A percentile compares a stretch with the other conserved stretches of the same genome.
Conservation (phyloP, 495 filamentous ascomycete species). For the Neurospora sp. region DNA sequence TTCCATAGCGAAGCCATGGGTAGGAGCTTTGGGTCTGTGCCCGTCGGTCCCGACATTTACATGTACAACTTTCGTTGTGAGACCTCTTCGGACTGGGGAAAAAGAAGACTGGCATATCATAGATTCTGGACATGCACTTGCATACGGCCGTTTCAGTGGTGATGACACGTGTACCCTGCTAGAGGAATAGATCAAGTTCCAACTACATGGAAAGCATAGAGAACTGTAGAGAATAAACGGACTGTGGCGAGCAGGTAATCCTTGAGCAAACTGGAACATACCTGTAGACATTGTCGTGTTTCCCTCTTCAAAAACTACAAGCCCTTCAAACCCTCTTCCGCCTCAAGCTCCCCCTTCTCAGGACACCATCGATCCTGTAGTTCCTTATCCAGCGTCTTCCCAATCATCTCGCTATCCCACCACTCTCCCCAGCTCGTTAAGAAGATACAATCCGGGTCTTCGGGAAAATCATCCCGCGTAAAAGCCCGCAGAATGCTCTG, state of each 20-base stretch:
- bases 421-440: slow-evolving; percentile 40
- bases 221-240: background rate
- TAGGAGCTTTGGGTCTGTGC: too few relatives aligned
- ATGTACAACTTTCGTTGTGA: too few relatives aligned
- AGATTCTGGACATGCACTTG: background rate
- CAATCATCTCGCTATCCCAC: slow-evolving; percentile 33
- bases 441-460: slow-evolving; percentile 36
- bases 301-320: background rate
- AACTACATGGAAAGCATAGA: background rate
- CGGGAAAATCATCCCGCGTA: slow-evolving; percentile 31
- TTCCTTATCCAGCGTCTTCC: slow-evolving; percentile 23
- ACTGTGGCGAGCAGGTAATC: background rate
- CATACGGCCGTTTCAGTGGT: background rate
- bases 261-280: background rate
- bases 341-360: slow-evolving; percentile 32
- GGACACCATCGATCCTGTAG: slow-evolving; percentile 37
- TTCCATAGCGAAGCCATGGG: too few relatives aligned
- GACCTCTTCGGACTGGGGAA: background rate
- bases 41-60: too few relatives aligned
- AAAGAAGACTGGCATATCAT: background rate
- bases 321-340: slow-evolving; percentile 21
- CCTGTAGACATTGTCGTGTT: background rate
- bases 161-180: background rate
- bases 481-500: slow-evolving; percentile 31
- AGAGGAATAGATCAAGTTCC: background rate